These are phyloP conservation scores for Fomitopsis pulvina DNA, from an alignment of 768 basidiomycete genomes.

Conservation along the genomic window DNA sequence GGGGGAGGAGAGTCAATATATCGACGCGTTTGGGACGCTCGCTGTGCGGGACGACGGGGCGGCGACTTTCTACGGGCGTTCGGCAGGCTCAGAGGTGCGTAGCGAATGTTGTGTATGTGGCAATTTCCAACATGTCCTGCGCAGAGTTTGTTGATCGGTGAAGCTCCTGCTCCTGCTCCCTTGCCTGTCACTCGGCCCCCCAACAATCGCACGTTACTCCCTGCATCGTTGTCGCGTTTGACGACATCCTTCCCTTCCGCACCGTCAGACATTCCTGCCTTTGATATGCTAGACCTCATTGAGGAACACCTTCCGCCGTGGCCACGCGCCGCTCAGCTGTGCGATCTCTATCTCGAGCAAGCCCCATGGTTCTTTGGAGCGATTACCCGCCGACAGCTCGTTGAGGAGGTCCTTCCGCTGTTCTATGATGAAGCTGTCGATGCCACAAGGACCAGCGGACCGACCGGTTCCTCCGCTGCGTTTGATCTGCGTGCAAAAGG, in stretches of 20 bases:
- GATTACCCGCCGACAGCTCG: constrained; percentile 54
- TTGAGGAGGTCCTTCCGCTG: constrained; percentile 57
- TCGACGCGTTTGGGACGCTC: constrained; percentile 48
- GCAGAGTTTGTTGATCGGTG: constrained; percentile 8
- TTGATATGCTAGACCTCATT: constrained; percentile 41
- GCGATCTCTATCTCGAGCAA: constrained; percentile 68
- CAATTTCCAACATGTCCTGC: not conserved
- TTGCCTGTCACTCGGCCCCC: constrained; percentile 2
- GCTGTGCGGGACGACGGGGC: constrained; percentile 62
- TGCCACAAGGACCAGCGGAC: constrained; percentile 25
- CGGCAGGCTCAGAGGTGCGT: constrained; percentile 68
- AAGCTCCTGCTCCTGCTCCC: constrained; percentile 3
- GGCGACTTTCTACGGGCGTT: constrained; percentile 68
- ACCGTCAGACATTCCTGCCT: constrained; percentile 24
- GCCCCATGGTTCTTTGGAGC: constrained; percentile 79
- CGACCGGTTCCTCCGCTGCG: constrained; percentile 42
- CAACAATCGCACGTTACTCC: constrained; percentile 6
- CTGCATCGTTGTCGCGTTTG: constrained; percentile 15
- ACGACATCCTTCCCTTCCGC: constrained; percentile 47
- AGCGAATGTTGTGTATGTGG: constrained; percentile 17
- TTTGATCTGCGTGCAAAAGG: not conserved
- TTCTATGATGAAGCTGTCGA: constrained; percentile 64
- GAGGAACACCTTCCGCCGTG: constrained; percentile 50
- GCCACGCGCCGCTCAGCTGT: constrained; percentile 49
- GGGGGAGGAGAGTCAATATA: constrained; percentile 24